Conservation (phyloP, 2,329 filamentous ascomycete genomes). For the Botrytis medusae region DNA sequence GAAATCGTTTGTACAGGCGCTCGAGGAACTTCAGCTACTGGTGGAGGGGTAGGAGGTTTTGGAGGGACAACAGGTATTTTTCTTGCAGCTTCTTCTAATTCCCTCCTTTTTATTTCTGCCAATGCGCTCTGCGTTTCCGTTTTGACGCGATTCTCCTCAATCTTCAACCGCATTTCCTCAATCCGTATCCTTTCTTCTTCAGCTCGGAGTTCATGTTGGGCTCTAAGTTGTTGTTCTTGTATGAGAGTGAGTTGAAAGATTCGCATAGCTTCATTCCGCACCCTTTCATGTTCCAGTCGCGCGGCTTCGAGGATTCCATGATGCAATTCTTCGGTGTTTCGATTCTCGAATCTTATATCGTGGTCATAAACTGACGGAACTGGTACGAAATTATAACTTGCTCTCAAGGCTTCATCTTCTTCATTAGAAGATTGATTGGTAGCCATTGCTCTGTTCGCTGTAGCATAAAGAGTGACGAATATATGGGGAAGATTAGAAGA, state of each 20-base stretch:
- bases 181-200: constrained; percentile 8
- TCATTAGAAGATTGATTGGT: constrained; percentile 8
- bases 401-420: constrained; percentile 16
- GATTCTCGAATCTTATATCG: constrained; percentile 24
- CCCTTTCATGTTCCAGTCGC: constrained; percentile 63
- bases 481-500: no score
- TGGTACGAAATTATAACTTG: constrained; percentile 17
- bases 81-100: constrained; percentile 43
- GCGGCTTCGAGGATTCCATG: constrained; percentile 63
- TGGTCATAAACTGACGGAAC: constrained; percentile 19
- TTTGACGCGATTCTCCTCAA: constrained; percentile 34
- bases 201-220: constrained; percentile 21
- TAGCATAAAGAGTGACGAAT: constrained; percentile 1
- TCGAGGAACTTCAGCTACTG: constrained; percentile 13
- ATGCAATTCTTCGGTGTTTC: constrained; percentile 33
- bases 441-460: constrained; percentile 7
- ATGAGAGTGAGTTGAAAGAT: constrained; percentile 51
- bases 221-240: constrained; percentile 42
- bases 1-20: constrained; percentile 2
- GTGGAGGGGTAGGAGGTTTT: constrained; percentile 29
- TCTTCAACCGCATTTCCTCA: background rate
- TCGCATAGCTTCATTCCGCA: constrained; percentile 53
- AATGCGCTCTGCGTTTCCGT: constrained; percentile 49
- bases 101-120: constrained; percentile 51
- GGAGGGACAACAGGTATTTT: constrained; percentile 34